Base-by-base conservation (phyloP, 768 basidiomycete species). In the Rhodotorula diobovata region DNA sequence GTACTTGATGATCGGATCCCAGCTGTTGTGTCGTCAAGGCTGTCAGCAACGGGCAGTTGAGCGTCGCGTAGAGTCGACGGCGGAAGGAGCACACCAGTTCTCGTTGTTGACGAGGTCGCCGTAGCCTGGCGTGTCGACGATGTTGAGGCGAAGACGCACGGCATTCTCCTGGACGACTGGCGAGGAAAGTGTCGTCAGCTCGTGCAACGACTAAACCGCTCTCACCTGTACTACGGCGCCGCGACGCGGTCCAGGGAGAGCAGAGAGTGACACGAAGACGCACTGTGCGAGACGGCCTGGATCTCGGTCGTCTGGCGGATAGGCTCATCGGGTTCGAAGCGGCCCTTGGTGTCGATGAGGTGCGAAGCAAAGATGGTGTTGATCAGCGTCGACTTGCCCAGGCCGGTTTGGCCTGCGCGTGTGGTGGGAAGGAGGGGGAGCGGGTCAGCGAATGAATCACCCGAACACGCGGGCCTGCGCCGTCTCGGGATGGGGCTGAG, bases 61-160 rank as follows among this genome's bases (percentile, higher is more conserved):
- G 15, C 8, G 37, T n/a, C 34, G 12, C 32, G 30, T 68, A 48
- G 34, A 8, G 71, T n/a, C n/a, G n/a, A n/a, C n/a, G n/a, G 63
- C 45, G 51, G 48, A 48, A 18, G 39, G 21, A 7, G 81, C 88
- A 59, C 77, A 93, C 91, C 96, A 97, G 81, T 90, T 90, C 81
- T 99, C 95, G 81, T 99, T 99, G 86, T 99, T 95, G 80, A 99
- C 87, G 78, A 93, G 91, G 85, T 99, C 95, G 58, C 94, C 95
- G 77, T 94, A 99, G 46, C 96, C 95, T 63, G 95, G 95, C 20
- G 96, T 99, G 82, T 99, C 95, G 76, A 98, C 92, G 75, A 99
- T 97, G 85, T 97, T 98, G 78, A 99, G 83, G 62, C 92, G 87
- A 71, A 99, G 86, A 80, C 87, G 89, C 70, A 99, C 95, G 66